Conservation (phyloP, 371 early-diverging fungal species). For the Syncephalastrum racemosum region DNA sequence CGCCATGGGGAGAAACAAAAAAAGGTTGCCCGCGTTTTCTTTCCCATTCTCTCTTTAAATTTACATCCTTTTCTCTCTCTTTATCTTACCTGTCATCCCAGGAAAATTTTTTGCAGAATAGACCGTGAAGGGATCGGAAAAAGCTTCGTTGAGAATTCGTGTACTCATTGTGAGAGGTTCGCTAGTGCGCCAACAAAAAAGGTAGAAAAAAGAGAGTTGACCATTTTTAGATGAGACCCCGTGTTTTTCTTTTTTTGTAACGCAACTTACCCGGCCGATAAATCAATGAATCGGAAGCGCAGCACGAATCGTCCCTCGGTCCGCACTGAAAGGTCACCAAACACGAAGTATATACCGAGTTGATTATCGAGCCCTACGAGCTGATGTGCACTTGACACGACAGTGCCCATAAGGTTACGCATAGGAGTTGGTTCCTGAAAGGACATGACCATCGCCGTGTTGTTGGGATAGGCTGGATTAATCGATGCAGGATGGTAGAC, state of each 20-base stretch:
- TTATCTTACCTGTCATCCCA: slow-evolving; percentile 57
- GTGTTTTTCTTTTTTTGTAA: slow-evolving; percentile 1
- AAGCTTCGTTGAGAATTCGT: slow-evolving; percentile 24
- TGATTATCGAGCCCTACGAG: slow-evolving; percentile 26
- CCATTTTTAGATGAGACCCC: slow-evolving; percentile 3
- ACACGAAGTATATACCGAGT: slow-evolving; percentile 57
- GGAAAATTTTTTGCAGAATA: slow-evolving; percentile 63
- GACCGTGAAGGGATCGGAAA: slow-evolving; percentile 46
- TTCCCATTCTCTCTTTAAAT: slow-evolving; percentile 1
- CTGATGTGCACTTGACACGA: slow-evolving; percentile 22
- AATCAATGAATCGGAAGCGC: slow-evolving; percentile 39
- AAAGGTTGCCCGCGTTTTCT: slow-evolving; percentile 4
- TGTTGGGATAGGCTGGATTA: slow-evolving; percentile 21
- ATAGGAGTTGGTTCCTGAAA: slow-evolving; percentile 21
- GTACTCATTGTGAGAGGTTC: slow-evolving; percentile 34
- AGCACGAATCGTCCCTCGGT: slow-evolving; percentile 43
- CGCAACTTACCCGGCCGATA: slow-evolving; percentile 24
- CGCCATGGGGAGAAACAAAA: slow-evolving; percentile 1
- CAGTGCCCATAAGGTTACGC: slow-evolving; percentile 19
- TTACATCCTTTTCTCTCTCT: not conserved
- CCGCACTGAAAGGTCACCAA: slow-evolving; percentile 48
- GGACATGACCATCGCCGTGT: slow-evolving; percentile 14
- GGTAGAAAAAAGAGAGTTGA: slow-evolving; percentile 11
- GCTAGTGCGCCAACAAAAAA: slow-evolving; percentile 11
- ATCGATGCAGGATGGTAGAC: slow-evolving; percentile 22